These are phyloP conservation scores for Straminergon stramineum DNA, from an alignment of 225 moss, liverwort and hornwort species.

Conservation along the genomic window DNA sequence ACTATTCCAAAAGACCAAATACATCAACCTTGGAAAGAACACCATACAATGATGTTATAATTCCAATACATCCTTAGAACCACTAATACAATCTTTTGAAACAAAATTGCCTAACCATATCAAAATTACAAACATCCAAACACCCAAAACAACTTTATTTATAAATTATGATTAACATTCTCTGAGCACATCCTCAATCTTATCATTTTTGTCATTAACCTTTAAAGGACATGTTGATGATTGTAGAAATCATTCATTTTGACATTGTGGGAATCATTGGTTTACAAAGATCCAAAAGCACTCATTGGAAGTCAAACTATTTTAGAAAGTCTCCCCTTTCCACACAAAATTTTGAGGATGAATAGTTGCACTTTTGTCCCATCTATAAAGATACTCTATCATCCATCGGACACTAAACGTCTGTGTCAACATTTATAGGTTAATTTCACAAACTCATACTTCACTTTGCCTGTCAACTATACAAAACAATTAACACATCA, in stretches of 20 bases:
- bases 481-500: not conserved
- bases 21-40: fast-evolving
- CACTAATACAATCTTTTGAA: not conserved
- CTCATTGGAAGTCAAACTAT: no score
- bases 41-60: not conserved
- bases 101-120: not conserved
- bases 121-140: not conserved
- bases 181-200: not conserved
- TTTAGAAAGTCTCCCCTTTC: no score
- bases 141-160: not conserved
- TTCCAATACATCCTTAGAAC: not conserved
- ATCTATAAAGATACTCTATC: no score
- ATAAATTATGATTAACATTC: not conserved
- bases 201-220: not conserved
- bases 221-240: no score
- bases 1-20: not conserved
- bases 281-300: no score
- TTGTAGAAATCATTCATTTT: no score
- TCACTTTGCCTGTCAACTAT: not conserved
- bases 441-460: not conserved
- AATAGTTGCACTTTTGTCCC: no score
- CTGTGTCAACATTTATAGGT: no score
- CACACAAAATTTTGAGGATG: no score
- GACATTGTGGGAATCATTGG: no score
- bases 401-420: no score